Percentiles rank a stretch among this genome's conserved stretches.
phyloP scores from a whole-genome alignment of 139 green algal species.

The Zygnema circumcarinatum region DNA sequence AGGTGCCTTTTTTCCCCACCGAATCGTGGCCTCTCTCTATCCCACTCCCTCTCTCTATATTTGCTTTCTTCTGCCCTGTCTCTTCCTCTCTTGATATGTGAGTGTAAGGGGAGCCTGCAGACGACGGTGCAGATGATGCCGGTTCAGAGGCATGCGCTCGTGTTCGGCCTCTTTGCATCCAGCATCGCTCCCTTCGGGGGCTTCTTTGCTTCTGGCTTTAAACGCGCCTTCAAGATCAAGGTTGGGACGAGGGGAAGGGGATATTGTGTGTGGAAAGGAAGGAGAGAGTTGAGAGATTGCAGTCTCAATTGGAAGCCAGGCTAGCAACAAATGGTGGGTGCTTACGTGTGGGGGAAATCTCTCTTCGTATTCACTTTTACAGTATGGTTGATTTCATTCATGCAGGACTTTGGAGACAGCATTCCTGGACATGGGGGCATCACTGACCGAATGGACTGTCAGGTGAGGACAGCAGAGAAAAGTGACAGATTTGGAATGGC shows the following conservation, averaged over 20 bases:
- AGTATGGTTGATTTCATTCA: too few species aligned
- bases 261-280: too few species aligned
- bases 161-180: slow-evolving; percentile 90
- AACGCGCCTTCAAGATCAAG: slow-evolving; percentile 98
- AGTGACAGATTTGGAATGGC: not conserved
- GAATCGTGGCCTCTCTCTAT: not conserved
- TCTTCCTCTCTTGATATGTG: not conserved
- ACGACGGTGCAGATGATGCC: slow-evolving; percentile 42
- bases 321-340: too few species aligned
- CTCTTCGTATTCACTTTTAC: too few species aligned
- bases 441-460: slow-evolving; percentile 98
- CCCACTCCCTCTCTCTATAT: not conserved
- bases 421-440: slow-evolving; percentile 98
- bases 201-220: slow-evolving; percentile 98
- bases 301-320: too few species aligned
- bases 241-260: slow-evolving; percentile 19
- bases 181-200: slow-evolving; percentile 96
- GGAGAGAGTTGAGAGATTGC: too few species aligned
- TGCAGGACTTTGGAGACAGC: slow-evolving; percentile 94
- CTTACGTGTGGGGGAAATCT: too few species aligned
- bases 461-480: slow-evolving; percentile 62
- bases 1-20: not conserved
- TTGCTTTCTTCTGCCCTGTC: not conserved
- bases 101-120: not conserved
- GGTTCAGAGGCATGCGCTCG: slow-evolving; percentile 79